A percentile compares a stretch with the other conserved stretches of the same genome.
Conservation (phyloP, 768 basidiomycete species). For the Lanmaoa rubissima region DNA sequence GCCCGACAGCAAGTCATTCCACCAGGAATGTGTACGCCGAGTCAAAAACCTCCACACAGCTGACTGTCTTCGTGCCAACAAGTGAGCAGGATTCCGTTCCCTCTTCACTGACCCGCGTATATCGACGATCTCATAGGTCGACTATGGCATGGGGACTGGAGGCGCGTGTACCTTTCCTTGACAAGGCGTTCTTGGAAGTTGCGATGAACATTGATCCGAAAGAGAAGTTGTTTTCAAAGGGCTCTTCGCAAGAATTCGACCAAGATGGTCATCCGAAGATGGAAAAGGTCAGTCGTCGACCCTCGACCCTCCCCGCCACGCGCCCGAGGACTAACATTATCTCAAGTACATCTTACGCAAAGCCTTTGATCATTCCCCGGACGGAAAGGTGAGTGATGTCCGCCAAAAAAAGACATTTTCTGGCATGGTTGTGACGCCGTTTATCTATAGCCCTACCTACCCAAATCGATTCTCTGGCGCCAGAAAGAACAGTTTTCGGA, state of each 20-base stretch:
- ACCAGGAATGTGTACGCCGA: slow-evolving; percentile 91
- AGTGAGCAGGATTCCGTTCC: slow-evolving; percentile 47
- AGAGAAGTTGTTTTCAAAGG: slow-evolving; percentile 88
- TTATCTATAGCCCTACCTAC: slow-evolving; percentile 75
- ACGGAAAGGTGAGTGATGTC: slow-evolving; percentile 55
- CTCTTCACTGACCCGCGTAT: neutral
- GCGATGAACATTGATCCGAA: slow-evolving; percentile 88
- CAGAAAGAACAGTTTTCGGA: slow-evolving; percentile 99
- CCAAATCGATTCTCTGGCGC: slow-evolving; percentile 92
- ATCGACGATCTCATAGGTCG: slow-evolving; percentile 50
- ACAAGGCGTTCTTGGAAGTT: slow-evolving; percentile 92
- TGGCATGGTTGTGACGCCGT: neutral
- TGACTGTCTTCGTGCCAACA: slow-evolving; percentile 97
- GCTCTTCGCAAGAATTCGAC: slow-evolving; percentile 68
- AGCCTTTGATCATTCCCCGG: slow-evolving; percentile 86
- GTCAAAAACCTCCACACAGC: slow-evolving; percentile 98
- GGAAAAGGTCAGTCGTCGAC: slow-evolving; percentile 73
- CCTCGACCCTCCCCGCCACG: neutral
- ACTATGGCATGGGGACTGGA: slow-evolving; percentile 99
- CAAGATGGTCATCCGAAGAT: slow-evolving; percentile 85
- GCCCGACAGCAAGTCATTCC: slow-evolving; percentile 82
- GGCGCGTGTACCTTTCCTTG: slow-evolving; percentile 97
- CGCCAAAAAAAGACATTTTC: neutral
- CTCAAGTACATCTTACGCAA: slow-evolving; percentile 88
- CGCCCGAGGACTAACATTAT: slow-evolving; percentile 11